These are phyloP conservation scores for Podaxis mareebaensis DNA, from an alignment of 768 basidiomycete genomes.

Conservation along the genomic window DNA sequence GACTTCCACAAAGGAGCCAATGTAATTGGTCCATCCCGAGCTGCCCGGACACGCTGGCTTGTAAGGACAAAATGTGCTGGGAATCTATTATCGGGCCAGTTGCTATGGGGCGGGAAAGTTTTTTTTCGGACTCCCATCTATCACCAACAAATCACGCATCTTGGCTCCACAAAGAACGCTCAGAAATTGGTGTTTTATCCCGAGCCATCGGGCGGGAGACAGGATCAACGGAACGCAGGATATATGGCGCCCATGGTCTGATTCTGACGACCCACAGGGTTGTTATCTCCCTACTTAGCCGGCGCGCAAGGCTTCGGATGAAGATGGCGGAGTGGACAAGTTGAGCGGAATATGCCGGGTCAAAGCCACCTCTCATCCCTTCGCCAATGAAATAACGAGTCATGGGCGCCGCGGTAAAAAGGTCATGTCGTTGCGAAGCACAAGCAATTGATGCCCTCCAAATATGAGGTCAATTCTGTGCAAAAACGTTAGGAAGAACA, in stretches of 20 bases:
- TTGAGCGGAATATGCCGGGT: not conserved
- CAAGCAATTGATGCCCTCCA: not conserved
- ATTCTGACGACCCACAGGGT: conserved; percentile 12
- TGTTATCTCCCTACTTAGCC: conserved; percentile 4
- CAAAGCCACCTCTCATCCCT: conserved; percentile 1
- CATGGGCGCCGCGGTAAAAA: conserved; percentile 14
- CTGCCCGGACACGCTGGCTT: conserved; percentile 9
- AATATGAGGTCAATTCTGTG: not conserved
- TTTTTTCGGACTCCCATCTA: conserved; percentile 1
- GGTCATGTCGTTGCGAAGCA: not conserved
- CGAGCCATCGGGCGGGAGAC: conserved; percentile 2
- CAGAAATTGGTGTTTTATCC: conserved; percentile 7
- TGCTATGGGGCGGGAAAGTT: conserved; percentile 18
- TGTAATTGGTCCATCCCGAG: not conserved
- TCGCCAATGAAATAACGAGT: conserved; percentile 6
- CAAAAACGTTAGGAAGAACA: not conserved
- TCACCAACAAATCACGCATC: conserved; percentile 3
- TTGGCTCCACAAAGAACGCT: conserved; percentile 4
- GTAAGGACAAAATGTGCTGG: not conserved
- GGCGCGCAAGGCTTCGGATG: not conserved
- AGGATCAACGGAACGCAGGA: conserved; percentile 14
- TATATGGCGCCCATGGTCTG: not conserved
- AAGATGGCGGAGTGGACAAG: not conserved
- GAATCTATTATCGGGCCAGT: conserved; percentile 5
- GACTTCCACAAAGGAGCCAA: conserved; percentile 1